Percentiles rank a stretch among this genome's conserved stretches.
Conservation (phyloP, 192 early-diverging fungal genomes). For the Rhizoclosmatium globosum region DNA sequence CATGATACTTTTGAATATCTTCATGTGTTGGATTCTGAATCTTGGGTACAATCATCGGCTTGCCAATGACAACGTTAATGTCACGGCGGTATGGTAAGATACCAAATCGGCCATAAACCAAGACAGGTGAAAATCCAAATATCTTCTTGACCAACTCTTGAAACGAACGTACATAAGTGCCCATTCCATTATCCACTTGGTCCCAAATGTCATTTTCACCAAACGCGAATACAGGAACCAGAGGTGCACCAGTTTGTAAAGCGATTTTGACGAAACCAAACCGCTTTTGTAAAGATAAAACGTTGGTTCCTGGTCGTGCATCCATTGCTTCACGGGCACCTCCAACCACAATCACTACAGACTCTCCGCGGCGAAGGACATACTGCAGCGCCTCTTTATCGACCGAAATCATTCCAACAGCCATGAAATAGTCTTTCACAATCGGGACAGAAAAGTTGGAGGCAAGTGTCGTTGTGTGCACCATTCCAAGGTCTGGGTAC, state of each 20-base stretch:
- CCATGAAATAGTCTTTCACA: constrained; percentile 39
- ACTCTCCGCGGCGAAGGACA: constrained; percentile 10
- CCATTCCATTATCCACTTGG: constrained; percentile 75
- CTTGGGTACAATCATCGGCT: constrained; percentile 59
- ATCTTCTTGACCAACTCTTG: constrained; percentile 76
- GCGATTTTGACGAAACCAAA: constrained; percentile 85
- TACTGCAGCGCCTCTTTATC: constrained; percentile 31
- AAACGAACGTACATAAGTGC: constrained; percentile 68
- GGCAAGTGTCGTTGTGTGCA: constrained; percentile 36
- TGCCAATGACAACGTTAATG: constrained; percentile 48
- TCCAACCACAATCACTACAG: constrained; percentile 41
- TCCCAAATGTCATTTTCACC: constrained; percentile 77
- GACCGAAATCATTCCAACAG: constrained; percentile 27
- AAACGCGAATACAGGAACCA: constrained; percentile 86
- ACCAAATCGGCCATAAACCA: constrained; percentile 84
- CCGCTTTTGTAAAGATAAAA: constrained; percentile 45
- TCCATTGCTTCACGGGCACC: constrained; percentile 46
- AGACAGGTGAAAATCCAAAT: constrained; percentile 48
- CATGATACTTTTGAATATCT: constrained; percentile 68
- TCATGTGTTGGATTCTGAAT: constrained; percentile 68
- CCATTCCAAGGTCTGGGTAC: constrained; percentile 46
- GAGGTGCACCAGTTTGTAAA: constrained; percentile 72
- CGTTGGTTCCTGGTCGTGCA: constrained; percentile 47
- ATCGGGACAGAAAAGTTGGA: constrained; percentile 39
- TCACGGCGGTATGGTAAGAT: constrained; percentile 57